These are phyloP conservation scores for Filobasidium floriforme DNA, from an alignment of 768 basidiomycete species.

Conservation along the genomic window DNA sequence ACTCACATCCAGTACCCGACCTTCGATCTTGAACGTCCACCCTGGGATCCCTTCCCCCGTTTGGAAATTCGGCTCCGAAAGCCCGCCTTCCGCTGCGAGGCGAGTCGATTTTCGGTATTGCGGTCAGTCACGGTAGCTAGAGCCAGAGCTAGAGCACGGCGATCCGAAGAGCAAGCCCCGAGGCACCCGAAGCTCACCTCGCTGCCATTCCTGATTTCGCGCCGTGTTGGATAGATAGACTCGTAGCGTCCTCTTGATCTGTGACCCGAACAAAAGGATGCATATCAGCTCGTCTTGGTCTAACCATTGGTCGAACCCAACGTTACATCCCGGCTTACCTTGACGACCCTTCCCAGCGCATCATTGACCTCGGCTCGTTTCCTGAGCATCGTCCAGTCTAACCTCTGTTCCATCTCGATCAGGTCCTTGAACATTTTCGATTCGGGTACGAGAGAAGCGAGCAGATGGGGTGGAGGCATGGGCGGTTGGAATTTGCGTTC, in stretches of 20 bases:
- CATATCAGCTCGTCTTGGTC: background rate
- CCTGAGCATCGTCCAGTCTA: conserved; percentile 91
- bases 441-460: conserved; percentile 70
- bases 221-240: conserved; percentile 83
- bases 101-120: too few relatives aligned
- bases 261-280: background rate
- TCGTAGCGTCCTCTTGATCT: conserved; percentile 76
- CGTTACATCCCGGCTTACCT: conserved; percentile 50
- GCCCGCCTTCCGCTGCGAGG: conserved; percentile 14
- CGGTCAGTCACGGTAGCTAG: too few relatives aligned
- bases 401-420: conserved; percentile 75
- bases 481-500: conserved; percentile 20
- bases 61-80: conserved; percentile 49
- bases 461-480: conserved; percentile 49
- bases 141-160: too few relatives aligned
- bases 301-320: background rate
- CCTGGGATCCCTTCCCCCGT: conserved; percentile 83
- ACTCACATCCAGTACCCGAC: conserved; percentile 58
- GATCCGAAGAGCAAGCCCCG: too few relatives aligned
- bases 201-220: conserved; percentile 79
- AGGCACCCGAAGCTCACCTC: too few relatives aligned
- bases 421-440: conserved; percentile 79
- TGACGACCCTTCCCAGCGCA: conserved; percentile 64
- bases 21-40: conserved; percentile 81
- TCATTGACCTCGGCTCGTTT: conserved; percentile 88